Conservation (phyloP, 306 rosid genomes). For the Cyclanthera cordifolia region DNA sequence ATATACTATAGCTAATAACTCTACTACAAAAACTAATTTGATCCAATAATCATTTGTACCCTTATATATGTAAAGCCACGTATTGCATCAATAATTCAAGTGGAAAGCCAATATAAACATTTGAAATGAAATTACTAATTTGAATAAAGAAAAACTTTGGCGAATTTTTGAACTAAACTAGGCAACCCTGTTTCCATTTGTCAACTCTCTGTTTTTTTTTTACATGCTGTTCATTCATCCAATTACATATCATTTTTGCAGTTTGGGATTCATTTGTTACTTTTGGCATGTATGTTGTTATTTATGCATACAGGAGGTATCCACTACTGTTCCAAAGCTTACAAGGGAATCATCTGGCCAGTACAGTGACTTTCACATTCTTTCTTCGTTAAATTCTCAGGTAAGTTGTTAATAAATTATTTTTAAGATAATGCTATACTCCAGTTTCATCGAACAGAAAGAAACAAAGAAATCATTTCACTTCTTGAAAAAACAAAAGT, state of each 20-base stretch:
- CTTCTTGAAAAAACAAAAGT: not conserved
- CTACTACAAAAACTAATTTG: no score
- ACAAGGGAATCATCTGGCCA: constrained; percentile 72
- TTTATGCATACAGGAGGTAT: constrained; percentile 60
- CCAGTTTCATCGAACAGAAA: not conserved
- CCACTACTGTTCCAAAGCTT: constrained; percentile 68
- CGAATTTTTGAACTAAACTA: not conserved
- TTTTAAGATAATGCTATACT: constrained; percentile 2
- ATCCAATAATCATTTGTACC: not conserved
- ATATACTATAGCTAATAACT: no score
- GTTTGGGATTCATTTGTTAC: not conserved
- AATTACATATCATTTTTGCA: not conserved
- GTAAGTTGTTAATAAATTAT: constrained; percentile 26
- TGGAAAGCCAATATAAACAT: not conserved
- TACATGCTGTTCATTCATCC: not conserved
- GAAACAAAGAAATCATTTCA: not conserved
- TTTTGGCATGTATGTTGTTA: constrained; percentile 4
- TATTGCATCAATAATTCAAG: not conserved
- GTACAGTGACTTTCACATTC: constrained; percentile 86
- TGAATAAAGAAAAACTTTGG: not conserved
- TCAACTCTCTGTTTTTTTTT: not conserved
- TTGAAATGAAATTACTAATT: not conserved
- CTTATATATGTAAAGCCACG: not conserved
- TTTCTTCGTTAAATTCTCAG: constrained; percentile 94
- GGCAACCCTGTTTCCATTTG: not conserved